Evolutionary conservation across 2,329 filamentous ascomycete species (phyloP), one percentile per base, ranked within the genome.

Genomic region (Sporothrix phasma): DNA sequence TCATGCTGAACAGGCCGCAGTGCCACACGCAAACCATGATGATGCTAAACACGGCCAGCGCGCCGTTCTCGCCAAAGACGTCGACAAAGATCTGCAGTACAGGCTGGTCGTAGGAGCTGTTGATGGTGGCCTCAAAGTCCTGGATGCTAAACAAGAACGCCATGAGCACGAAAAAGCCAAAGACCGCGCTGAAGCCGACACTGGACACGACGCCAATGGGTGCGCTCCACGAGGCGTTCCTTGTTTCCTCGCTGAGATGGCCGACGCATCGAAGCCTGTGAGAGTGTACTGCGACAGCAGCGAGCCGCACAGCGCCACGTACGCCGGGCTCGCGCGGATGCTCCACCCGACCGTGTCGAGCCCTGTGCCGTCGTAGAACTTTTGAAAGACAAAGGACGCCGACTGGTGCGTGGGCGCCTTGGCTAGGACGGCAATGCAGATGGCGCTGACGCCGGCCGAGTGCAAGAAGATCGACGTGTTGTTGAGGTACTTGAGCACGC

Each of bases 1-100:
- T 85, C 75, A 86, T 76, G 60, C 76, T 80, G 69, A 85, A 85
- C 0, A 85, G 75, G 0, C 82, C 83, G 65, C 81, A 84, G 69
- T 85, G 83, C 83, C 83, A 85, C 3, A 85, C 80, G 64, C 83
- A 85, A 37, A 85, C 59, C 68, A 85, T 83, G 66, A 85, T 76
- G 15, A 85, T 72, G 0, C 74, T 77, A 72, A 85, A 84, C 6
- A 84, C 70, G 1, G 76, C 81, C 8, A 85, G 76, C 0, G 82
- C 83, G 3, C 82, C 81, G 54, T 80, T 73, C 63, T 82, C 77
- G 3, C 82, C 82, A 65, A 82, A 82, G 3, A 83, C 71, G 68
- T 85, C 82, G 15, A 84, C 75, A 22, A 85, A 75, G 45, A 85
- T 85, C 72, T 84, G 82, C 3, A 85, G 73, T 5, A 85, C 80